Percentiles rank a stretch among this genome's conserved stretches.
Evolutionary conservation across 176 grass and related monocot genomes (phyloP).

Genomic region (Rhynchospora breviuscula): DNA sequence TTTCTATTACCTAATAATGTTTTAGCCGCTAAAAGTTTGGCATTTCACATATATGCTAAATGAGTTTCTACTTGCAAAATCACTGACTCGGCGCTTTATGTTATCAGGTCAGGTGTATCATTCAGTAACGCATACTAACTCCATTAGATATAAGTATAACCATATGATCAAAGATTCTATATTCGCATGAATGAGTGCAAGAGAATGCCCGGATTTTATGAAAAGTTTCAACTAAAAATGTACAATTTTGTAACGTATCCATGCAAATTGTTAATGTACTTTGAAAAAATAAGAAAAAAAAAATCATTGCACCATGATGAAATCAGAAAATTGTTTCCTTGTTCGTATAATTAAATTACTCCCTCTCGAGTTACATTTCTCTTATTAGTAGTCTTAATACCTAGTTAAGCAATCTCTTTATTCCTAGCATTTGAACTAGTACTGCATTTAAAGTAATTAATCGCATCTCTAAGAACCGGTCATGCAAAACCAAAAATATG

Average conservation of each 20-base stretch:
- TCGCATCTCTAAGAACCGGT: background rate
- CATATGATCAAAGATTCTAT: background rate
- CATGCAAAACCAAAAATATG: background rate
- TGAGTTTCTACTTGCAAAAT: background rate
- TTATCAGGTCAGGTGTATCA: background rate
- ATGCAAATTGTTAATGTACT: background rate
- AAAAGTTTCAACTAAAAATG: background rate
- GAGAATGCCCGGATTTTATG: too few species aligned
- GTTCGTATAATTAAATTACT: background rate
- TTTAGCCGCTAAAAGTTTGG: background rate
- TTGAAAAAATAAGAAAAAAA: too few species aligned
- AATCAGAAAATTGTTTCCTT: background rate
- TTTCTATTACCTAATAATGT: too few species aligned
- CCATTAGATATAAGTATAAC: background rate
- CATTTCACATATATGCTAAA: background rate
- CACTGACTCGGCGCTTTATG: background rate
- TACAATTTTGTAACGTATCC: background rate
- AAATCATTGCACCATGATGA: background rate
- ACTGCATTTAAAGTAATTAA: background rate
- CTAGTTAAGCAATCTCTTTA: background rate
- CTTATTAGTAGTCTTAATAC: background rate
- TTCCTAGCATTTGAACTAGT: background rate
- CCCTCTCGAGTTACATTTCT: background rate
- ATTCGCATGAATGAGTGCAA: background rate
- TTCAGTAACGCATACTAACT: background rate